A percentile compares a stretch with the other conserved stretches of the same genome.
phyloP scores from a whole-genome alignment of 2,329 filamentous ascomycete genomes.

The Aspergillus texensis region DNA sequence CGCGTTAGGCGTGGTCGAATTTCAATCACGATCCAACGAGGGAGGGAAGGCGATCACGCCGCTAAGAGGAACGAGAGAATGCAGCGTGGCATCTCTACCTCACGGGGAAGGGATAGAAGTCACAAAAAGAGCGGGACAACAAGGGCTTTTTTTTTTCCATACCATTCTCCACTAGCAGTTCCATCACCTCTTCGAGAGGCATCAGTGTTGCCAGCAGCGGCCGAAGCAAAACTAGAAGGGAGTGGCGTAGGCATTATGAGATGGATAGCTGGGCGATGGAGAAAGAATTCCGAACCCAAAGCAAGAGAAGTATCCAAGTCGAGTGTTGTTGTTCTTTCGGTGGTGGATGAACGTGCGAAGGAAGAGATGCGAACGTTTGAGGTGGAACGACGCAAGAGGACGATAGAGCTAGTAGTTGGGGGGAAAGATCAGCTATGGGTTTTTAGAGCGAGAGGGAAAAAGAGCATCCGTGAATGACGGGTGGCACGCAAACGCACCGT shows the following conservation, averaged over 20 bases:
- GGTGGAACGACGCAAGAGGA: slow-evolving; percentile 24
- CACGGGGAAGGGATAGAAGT: slow-evolving; percentile 4
- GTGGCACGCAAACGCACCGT: background rate
- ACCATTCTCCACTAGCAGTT: slow-evolving; percentile 72
- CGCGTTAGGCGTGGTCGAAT: background rate
- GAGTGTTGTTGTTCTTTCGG: slow-evolving; percentile 23
- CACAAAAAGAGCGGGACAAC: background rate
- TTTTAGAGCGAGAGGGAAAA: background rate
- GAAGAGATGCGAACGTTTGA: slow-evolving; percentile 26
- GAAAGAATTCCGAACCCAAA: slow-evolving; percentile 23
- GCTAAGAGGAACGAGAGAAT: background rate
- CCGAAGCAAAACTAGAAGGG: slow-evolving; percentile 81
- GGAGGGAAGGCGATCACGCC: background rate
- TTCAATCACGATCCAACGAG: slow-evolving; percentile 9
- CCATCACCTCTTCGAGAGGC: slow-evolving; percentile 63
- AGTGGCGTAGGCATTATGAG: slow-evolving; percentile 70
- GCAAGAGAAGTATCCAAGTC: slow-evolving; percentile 19
- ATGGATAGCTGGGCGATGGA: slow-evolving; percentile 25
- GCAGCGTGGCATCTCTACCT: background rate
- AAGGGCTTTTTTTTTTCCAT: slow-evolving; percentile 38
- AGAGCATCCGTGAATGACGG: background rate
- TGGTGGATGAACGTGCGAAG: slow-evolving; percentile 14
- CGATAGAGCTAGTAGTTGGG: slow-evolving; percentile 10
- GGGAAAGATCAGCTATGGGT: background rate
- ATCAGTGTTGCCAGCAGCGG: slow-evolving; percentile 74